Evolutionary conservation across 129 eudicot species (phyloP), one percentile per base, ranked within the genome.

Genomic region (Cynara cardunculus): DNA sequence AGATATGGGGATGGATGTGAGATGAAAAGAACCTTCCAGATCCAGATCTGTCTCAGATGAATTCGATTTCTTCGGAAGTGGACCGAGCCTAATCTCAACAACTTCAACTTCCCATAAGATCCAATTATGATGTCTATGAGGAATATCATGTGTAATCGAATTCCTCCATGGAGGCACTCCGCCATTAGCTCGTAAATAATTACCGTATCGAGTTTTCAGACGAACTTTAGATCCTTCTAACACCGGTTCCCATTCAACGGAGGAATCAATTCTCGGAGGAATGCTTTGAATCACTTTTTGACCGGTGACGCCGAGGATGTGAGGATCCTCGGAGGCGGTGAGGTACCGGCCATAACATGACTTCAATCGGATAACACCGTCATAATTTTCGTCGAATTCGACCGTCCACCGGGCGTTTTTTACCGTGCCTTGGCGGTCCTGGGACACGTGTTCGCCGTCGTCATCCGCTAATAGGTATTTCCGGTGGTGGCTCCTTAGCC

Each of bases 151-250:
- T 0, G 96, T 89, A 14, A 91, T 34, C 6, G 93, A 89, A 65
- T 89, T 91, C 30, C 96, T 85, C 91, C 93, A 89, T 1, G 96
- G 96, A 4, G 93, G 93, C 4, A 91, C 77, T 26, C 93, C 96
- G 28, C 93, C 91, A 32, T 91, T 91, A 2, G 96, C 96, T 11
- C 96, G 72, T 25, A 91, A 59, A 76, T 79, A 91, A 53, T 89
- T 85, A 5, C 93, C 96, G 26, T 91, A 89, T 8, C 96, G 74
- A 1, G 88, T 87, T 71, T 91, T 91, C 13, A 91, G 78, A 32
- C 85, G 86, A 0, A 87, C 84, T 37, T 81, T 84, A 5, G 68
- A 24, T 7, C 89, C 88, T 25, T 87, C 93, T 7, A 84, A 49
- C 31, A 89, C 69, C 25, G 93, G 93, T 31, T 91, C 96, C 96